Evolutionary conservation across 2,329 filamentous ascomycete species (phyloP).

Genomic region (Samsoniella hepiali): DNA sequence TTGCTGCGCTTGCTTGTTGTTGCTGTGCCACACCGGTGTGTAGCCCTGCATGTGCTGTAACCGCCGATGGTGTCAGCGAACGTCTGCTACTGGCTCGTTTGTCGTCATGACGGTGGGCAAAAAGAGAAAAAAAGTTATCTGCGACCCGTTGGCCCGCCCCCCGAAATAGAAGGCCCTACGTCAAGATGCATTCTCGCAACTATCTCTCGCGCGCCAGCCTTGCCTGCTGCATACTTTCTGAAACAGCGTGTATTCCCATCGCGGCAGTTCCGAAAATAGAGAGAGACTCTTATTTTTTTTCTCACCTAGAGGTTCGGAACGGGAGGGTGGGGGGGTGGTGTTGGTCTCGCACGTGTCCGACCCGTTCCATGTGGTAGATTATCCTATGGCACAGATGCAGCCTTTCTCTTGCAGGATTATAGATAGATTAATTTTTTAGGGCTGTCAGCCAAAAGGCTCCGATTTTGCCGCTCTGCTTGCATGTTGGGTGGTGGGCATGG

Average conservation of each 20-base stretch:
- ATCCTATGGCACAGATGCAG: not conserved
- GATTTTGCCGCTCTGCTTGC: not conserved
- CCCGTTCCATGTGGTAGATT: constrained; percentile 1
- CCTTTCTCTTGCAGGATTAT: not conserved
- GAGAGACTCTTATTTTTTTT: too few relatives aligned
- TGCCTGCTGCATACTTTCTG: not conserved
- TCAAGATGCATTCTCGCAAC: not conserved
- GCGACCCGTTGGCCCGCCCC: not conserved
- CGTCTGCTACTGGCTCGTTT: not conserved
- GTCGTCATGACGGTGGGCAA: not conserved
- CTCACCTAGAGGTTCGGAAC: not conserved
- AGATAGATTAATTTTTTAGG: not conserved
- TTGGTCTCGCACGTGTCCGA: constrained; percentile 3
- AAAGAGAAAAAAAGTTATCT: too few relatives aligned
- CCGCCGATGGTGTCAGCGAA: not conserved
- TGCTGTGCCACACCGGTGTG: not conserved
- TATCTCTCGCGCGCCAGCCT: not conserved
- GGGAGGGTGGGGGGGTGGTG: not conserved
- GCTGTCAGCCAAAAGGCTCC: not conserved
- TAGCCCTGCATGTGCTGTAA: constrained; percentile 3
- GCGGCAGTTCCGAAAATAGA: not conserved
- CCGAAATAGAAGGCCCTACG: not conserved
- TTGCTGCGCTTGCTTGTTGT: not conserved
- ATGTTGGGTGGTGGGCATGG: not conserved
- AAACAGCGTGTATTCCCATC: not conserved